phyloP scores from a whole-genome alignment of 169 alveolate genomes.

The Cryptosporidium bovis region DNA sequence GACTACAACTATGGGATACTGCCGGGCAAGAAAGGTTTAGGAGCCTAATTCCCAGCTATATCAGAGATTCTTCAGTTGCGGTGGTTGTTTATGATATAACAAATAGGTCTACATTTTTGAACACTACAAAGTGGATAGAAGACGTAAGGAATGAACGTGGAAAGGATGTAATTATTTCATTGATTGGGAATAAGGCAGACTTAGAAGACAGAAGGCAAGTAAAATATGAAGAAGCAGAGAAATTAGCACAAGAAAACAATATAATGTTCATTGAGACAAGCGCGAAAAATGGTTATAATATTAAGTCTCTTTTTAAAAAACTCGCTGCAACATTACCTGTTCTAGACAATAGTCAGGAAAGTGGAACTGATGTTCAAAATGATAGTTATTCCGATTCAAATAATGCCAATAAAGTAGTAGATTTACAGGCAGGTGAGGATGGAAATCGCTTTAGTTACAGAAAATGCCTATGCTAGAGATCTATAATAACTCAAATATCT shows the following conservation, averaged over 20 bases:
- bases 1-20: slow-evolving; percentile 98
- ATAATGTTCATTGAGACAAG: slow-evolving; percentile 95
- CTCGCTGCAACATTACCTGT: slow-evolving; percentile 85
- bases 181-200: slow-evolving; percentile 98
- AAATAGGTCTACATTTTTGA: slow-evolving; percentile 87
- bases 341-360: slow-evolving; percentile 68
- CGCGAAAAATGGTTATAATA: slow-evolving; percentile 96
- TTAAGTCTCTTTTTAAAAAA: slow-evolving; percentile 88
- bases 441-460: slow-evolving; percentile 22
- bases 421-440: slow-evolving; percentile 50
- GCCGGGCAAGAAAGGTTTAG: slow-evolving; percentile 98
- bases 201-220: slow-evolving; percentile 91
- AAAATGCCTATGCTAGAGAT: slow-evolving; percentile 30
- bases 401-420: slow-evolving; percentile 45
- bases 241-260: slow-evolving; percentile 89
- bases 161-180: slow-evolving; percentile 92
- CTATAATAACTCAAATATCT: neutral
- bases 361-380: neutral
- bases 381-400: neutral
- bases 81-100: slow-evolving; percentile 95
- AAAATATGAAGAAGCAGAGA: slow-evolving; percentile 92
- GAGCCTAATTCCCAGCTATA: slow-evolving; percentile 95
- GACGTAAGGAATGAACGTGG: slow-evolving; percentile 96
- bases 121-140: slow-evolving; percentile 95
- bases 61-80: slow-evolving; percentile 96